A percentile compares a stretch with the other conserved stretches of the same genome.
Conservation (phyloP, 2,329 filamentous ascomycete species). For the Pseudocercospora pini-densiflorae region DNA sequence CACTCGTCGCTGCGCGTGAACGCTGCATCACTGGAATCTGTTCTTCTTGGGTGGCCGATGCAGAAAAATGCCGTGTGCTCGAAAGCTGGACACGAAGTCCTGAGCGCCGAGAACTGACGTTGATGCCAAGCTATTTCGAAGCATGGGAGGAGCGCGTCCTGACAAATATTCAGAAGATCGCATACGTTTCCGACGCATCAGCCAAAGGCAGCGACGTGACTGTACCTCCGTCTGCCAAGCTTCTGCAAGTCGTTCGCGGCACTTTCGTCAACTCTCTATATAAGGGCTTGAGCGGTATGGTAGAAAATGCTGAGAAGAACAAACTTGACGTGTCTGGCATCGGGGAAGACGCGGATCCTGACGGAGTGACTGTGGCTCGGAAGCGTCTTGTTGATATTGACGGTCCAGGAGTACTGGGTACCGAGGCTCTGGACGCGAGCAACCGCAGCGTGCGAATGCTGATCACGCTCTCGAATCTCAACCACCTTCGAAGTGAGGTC, state of each 20-base stretch:
- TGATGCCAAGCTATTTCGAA: conserved; percentile 85
- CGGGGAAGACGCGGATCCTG: conserved; percentile 57
- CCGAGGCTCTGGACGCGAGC: conserved; percentile 57
- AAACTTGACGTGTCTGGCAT: conserved; percentile 61
- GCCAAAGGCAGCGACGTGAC: conserved; percentile 69
- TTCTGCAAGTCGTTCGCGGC: conserved; percentile 86
- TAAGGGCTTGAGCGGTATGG: conserved; percentile 91
- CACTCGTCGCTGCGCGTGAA: conserved; percentile 81
- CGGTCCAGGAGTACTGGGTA: conserved; percentile 45
- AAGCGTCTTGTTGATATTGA: conserved; percentile 26
- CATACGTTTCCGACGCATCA: conserved; percentile 86
- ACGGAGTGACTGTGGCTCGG: conserved; percentile 48
- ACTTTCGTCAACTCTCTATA: conserved; percentile 95
- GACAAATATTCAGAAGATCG: conserved; percentile 88
- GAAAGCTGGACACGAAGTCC: conserved; percentile 90
- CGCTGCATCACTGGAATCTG: conserved; percentile 84
- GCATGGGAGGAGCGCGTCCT: conserved; percentile 84
- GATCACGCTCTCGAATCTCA: conserved; percentile 89
- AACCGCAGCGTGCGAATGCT: conserved; percentile 75
- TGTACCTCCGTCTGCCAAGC: conserved; percentile 80
- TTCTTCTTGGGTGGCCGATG: conserved; percentile 90
- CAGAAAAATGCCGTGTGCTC: conserved; percentile 86
- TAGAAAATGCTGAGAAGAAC: conserved; percentile 87
- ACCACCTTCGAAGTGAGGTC: conserved; percentile 77
- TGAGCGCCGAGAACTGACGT: conserved; percentile 84